Base-by-base conservation (phyloP, 345 rosid genomes). In the Mangifera indica region DNA sequence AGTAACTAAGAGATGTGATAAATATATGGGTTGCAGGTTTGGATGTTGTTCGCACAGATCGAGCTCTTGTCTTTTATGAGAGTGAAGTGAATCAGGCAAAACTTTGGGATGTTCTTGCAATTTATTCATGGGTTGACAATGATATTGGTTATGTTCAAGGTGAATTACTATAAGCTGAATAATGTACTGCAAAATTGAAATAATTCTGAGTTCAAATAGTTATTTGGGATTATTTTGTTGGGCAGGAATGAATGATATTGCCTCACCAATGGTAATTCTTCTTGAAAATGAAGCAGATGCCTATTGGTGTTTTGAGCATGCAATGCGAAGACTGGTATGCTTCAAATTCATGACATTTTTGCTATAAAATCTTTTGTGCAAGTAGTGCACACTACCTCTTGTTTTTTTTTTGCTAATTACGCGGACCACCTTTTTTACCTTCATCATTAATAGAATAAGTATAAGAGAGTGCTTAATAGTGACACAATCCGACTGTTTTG, bases 101-200 rank as follows among this genome's bases (percentile, higher is more conserved):
- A 80, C 95, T 94, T 62, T 90, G 97, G 95, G 92, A 94, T 63
- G 66, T 90, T 80, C 97, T 94, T 68, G 77, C 95, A 67, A 76
- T 94, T 67, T 94, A 94, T 86, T 79, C 97, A 4, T 92, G 98
- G 98, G 70, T 90, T 74, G 97, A 94, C 73, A 85, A 74, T 79
- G 98, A 94, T 70, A 90, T 94, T 74, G 89, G 98, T 70, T 94
- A 92, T 79, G 93, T 92, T 64, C 98, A 94, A 72, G 98, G 98
- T 87, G 57, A 77, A 63, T 74, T 40, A 52, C n/a, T 13, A 48
- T 62, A 20, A 54, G 25, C 63, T 67, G 46, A 21, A 53, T 63
- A 24, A 45, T 25, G 70, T 65, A 13, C 13, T 72, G 45, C 37
- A 20, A 64, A 74, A 65, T 2, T 59, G 32, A 46, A 52, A 46